These are phyloP conservation scores for Podospora pseudopauciseta DNA, from an alignment of 495 filamentous ascomycete species.

Conservation along the genomic window DNA sequence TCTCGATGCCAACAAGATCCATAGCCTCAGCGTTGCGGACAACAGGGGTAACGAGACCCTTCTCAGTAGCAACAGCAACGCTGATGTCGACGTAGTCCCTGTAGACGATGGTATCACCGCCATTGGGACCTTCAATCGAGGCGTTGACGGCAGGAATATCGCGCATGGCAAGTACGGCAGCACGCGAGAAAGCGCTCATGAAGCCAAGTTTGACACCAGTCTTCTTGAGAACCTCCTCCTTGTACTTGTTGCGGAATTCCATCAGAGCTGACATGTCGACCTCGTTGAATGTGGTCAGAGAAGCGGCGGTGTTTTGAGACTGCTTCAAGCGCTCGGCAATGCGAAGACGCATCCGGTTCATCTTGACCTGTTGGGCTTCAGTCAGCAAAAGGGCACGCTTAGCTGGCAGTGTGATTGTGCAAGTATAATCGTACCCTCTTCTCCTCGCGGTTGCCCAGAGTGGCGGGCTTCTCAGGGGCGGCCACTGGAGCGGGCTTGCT, in stretches of 20 bases:
- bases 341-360: constrained; percentile 98
- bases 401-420: background rate
- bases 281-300: constrained; percentile 97
- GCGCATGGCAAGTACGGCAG: constrained; percentile 87
- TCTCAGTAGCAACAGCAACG: constrained; percentile 95
- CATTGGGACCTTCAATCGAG: constrained; percentile 91
- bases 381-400: constrained; percentile 11
- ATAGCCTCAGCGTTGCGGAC: constrained; percentile 88
- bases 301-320: constrained; percentile 97
- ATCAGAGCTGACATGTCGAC: constrained; percentile 98
- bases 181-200: constrained; percentile 95
- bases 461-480: constrained; percentile 35
- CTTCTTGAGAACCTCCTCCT: constrained; percentile 93
- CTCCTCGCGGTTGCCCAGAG: constrained; percentile 79
- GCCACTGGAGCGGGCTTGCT: constrained; percentile 44
- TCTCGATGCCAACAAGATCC: constrained; percentile 86
- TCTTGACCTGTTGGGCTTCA: constrained; percentile 69
- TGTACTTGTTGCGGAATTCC: constrained; percentile 95
- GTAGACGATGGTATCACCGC: constrained; percentile 97
- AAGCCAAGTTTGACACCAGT: constrained; percentile 97
- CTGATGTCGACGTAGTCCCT: constrained; percentile 97
- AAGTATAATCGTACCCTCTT: constrained; percentile 59
- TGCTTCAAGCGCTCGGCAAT: constrained; percentile 98
- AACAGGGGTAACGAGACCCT: constrained; percentile 93
- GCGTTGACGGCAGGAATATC: constrained; percentile 96